Evolutionary conservation across 2,329 filamentous ascomycete genomes (phyloP).

Genomic region (Colletotrichum sp.): DNA sequence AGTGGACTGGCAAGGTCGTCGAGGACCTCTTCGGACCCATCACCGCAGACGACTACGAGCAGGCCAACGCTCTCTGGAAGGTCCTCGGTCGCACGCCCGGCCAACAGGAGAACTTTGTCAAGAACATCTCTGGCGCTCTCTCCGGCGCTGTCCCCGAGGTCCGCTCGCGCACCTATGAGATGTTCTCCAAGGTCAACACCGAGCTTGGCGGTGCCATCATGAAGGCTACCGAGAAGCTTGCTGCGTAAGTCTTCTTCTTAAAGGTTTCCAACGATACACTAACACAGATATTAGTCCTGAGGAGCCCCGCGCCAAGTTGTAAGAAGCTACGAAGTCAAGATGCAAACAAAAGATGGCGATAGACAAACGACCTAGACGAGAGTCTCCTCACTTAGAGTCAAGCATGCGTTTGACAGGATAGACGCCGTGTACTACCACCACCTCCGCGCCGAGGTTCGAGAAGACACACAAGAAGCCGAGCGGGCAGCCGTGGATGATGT

Average conservation of each 20-base stretch:
- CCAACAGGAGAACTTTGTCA: constrained; percentile 66
- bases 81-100: constrained; percentile 52
- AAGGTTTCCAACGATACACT: not conserved
- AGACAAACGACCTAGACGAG: not conserved
- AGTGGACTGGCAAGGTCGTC: constrained; percentile 51
- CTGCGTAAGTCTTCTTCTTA: constrained; percentile 18
- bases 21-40: constrained; percentile 49
- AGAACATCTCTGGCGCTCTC: constrained; percentile 64
- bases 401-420: not conserved
- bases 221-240: constrained; percentile 56
- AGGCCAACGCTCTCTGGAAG: constrained; percentile 53
- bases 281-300: not conserved
- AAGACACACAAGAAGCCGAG: not conserved
- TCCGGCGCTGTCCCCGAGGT: constrained; percentile 58
- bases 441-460: not conserved
- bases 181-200: constrained; percentile 63
- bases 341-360: not conserved
- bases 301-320: constrained; percentile 15
- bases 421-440: not conserved
- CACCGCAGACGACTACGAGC: constrained; percentile 54
- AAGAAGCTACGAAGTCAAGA: not conserved
- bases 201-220: constrained; percentile 58
- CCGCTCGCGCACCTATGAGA: constrained; percentile 63
- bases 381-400: not conserved
- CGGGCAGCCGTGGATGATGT: not conserved